phyloP scores from a whole-genome alignment of 805 yeast species.

The Saccharomyces eubayanus region DNA sequence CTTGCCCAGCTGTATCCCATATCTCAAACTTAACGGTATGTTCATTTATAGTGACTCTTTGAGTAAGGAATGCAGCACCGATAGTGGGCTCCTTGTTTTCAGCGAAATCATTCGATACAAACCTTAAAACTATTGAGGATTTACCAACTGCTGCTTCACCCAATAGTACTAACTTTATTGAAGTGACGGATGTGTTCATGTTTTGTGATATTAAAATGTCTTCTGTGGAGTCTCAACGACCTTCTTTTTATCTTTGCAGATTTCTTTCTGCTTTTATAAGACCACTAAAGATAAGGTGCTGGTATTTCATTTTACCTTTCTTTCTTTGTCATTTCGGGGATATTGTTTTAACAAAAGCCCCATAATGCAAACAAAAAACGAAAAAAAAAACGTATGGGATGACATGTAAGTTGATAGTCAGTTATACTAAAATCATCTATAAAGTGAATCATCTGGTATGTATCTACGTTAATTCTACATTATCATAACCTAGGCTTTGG shows the following conservation, averaged over 20 bases:
- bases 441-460: not conserved
- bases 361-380: not conserved
- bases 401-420: not conserved
- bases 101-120: slow-evolving; percentile 91
- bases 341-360: not conserved
- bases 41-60: slow-evolving; percentile 79
- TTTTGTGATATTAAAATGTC: not conserved
- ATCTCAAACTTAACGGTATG: slow-evolving; percentile 85
- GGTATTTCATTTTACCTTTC: not conserved
- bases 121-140: slow-evolving; percentile 82
- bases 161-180: slow-evolving; percentile 77
- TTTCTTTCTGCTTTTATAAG: not conserved
- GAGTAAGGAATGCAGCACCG: slow-evolving; percentile 96
- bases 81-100: slow-evolving; percentile 97
- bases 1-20: slow-evolving; percentile 99
- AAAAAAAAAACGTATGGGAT: not conserved
- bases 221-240: not conserved
- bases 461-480: not conserved
- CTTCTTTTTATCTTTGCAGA: not conserved
- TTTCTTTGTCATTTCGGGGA: not conserved
- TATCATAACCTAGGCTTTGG: slow-evolving; percentile 21
- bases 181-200: slow-evolving; percentile 28
- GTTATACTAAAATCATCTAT: not conserved
- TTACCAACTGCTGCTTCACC: slow-evolving; percentile 99
- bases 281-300: not conserved